Conservation (phyloP, 2,329 filamentous ascomycete genomes). For the Talaromyces sp. region DNA sequence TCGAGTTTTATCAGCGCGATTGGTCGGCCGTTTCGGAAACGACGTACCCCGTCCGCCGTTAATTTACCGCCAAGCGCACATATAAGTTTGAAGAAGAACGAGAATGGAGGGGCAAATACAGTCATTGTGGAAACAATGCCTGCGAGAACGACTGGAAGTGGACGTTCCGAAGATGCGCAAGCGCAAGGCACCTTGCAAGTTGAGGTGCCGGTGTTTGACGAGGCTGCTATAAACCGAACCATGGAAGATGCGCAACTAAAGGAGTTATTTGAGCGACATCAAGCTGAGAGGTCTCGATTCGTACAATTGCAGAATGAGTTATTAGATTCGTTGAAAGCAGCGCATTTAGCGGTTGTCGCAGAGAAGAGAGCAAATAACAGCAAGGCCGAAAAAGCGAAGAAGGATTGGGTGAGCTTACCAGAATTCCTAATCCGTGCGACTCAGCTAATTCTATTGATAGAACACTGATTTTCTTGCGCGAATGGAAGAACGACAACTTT, state of each 20-base stretch:
- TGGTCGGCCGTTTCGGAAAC: conserved; percentile 36
- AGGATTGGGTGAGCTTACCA: conserved; percentile 33
- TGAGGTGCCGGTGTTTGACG: conserved; percentile 35
- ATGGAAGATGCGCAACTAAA: conserved; percentile 31
- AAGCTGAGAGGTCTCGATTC: conserved; percentile 29
- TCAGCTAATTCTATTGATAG: conserved; percentile 23
- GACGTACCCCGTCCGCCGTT: conserved; percentile 28
- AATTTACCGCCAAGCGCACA: conserved; percentile 29
- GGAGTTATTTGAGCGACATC: conserved; percentile 31
- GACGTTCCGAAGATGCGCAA: conserved; percentile 19
- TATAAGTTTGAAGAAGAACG: conserved; percentile 26
- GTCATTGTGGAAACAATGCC: conserved; percentile 29
- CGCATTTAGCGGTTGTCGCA: conserved; percentile 30
- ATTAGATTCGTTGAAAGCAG: conserved; percentile 28
- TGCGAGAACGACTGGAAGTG: conserved; percentile 3
- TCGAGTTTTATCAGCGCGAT: conserved; percentile 34
- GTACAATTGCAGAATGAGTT: conserved; percentile 34
- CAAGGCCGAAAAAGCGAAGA: conserved; percentile 33
- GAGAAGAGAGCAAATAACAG: conserved; percentile 31
- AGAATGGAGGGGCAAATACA: conserved; percentile 27
- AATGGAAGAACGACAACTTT: conserved; percentile 44
- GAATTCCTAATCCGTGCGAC: conserved; percentile 33
- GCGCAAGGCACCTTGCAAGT: conserved; percentile 19
- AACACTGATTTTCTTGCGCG: conserved; percentile 34
- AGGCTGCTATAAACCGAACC: conserved; percentile 34